Evolutionary conservation across 2,329 filamentous ascomycete species (phyloP).

Genomic region (Sclerotinia spermophila): DNA sequence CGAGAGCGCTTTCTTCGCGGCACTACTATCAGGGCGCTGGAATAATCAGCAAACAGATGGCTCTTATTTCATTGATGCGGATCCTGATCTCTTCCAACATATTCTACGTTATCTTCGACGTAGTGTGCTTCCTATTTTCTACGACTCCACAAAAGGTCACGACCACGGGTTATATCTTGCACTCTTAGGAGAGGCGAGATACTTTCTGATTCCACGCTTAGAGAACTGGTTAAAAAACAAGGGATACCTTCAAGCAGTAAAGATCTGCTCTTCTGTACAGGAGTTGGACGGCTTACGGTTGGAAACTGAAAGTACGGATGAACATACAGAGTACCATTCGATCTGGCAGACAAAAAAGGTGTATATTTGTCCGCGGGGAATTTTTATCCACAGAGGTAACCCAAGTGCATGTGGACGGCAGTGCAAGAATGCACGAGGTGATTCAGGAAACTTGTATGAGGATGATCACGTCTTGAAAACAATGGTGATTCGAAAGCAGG

Average conservation of each 20-base stretch:
- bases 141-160: slow-evolving; percentile 32
- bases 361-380: slow-evolving; percentile 39
- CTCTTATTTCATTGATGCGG: slow-evolving; percentile 41
- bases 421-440: background rate
- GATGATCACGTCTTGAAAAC: background rate
- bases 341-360: slow-evolving; percentile 39
- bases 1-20: background rate
- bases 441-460: background rate
- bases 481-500: background rate
- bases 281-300: slow-evolving; percentile 9
- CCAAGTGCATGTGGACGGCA: background rate
- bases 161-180: slow-evolving; percentile 38
- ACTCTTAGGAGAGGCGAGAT: slow-evolving; percentile 37
- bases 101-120: slow-evolving; percentile 39
- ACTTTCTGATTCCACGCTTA: slow-evolving; percentile 37
- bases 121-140: slow-evolving; percentile 39
- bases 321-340: slow-evolving; percentile 5
- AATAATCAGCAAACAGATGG: slow-evolving; percentile 33
- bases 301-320: background rate
- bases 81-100: slow-evolving; percentile 39
- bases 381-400: slow-evolving; percentile 25
- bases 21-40: slow-evolving; percentile 30
- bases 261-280: slow-evolving; percentile 1
- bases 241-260: slow-evolving; percentile 18
- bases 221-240: slow-evolving; percentile 31